These are phyloP conservation scores for Zygosaccharomyces pseudorouxii DNA, from an alignment of 805 yeast species.

Conservation along the genomic window DNA sequence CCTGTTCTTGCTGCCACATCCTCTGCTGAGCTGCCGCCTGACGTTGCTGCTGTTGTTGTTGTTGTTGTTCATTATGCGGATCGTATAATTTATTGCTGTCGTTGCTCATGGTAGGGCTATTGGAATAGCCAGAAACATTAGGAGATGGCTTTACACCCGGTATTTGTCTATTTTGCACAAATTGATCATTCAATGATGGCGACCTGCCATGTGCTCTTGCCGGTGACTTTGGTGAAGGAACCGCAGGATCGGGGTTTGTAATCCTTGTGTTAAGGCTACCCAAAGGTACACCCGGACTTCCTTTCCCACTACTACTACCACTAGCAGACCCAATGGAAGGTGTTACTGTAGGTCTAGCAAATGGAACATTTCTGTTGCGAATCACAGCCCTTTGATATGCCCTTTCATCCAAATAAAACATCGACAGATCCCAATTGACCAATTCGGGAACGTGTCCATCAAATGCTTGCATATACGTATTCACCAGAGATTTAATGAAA, in stretches of 20 bases:
- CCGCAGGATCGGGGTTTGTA: not conserved
- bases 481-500: conserved; percentile 50
- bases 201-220: not conserved
- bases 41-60: conserved; percentile 3
- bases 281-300: not conserved
- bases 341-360: conserved; percentile 1
- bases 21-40: not conserved
- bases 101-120: conserved; percentile 14
- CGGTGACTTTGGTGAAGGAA: conserved; percentile 2
- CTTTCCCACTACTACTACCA: not conserved
- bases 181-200: conserved; percentile 2
- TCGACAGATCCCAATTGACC: conserved; percentile 46
- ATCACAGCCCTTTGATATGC: conserved; percentile 36
- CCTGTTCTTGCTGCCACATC: not conserved
- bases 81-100: conserved; percentile 1
- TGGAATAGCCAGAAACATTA: conserved; percentile 25
- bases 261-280: not conserved
- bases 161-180: conserved; percentile 1
- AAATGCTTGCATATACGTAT: conserved; percentile 51
- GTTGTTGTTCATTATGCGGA: conserved; percentile 7
- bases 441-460: conserved; percentile 52
- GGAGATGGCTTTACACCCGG: conserved; percentile 10
- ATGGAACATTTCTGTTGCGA: conserved; percentile 3
- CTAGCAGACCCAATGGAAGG: not conserved
- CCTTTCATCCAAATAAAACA: conserved; percentile 39